phyloP scores from a whole-genome alignment of 805 yeast species.

The Ogataea methanolica region DNA sequence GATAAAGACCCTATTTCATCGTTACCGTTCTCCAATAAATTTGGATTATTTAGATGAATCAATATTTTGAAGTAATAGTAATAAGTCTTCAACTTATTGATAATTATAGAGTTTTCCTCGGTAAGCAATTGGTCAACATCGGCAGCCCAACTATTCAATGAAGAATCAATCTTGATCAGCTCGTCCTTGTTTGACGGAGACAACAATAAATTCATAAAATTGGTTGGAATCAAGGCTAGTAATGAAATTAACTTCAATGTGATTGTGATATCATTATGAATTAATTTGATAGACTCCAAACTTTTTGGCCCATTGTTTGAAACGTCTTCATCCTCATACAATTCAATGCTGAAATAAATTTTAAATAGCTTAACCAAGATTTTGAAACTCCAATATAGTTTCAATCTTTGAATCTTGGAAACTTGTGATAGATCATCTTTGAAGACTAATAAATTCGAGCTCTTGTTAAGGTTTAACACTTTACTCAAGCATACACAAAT shows the following conservation, averaged over 20 bases:
- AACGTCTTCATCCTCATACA: slow-evolving; percentile 11
- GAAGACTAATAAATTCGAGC: slow-evolving; percentile 8
- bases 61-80: slow-evolving; percentile 27
- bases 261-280: slow-evolving; percentile 30
- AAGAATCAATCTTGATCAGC: slow-evolving; percentile 15
- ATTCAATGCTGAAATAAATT: slow-evolving; percentile 23
- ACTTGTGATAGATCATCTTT: slow-evolving; percentile 13
- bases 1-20: no score
- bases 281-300: slow-evolving; percentile 30
- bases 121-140: slow-evolving; percentile 14
- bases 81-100: slow-evolving; percentile 26
- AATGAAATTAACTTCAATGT: slow-evolving; percentile 31
- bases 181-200: slow-evolving; percentile 10
- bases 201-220: slow-evolving; percentile 20
- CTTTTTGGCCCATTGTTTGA: slow-evolving; percentile 28
- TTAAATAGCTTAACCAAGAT: slow-evolving; percentile 29
- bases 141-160: slow-evolving; percentile 25
- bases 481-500: slow-evolving; percentile 35
- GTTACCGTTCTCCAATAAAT: slow-evolving; percentile 10
- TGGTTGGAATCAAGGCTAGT: slow-evolving; percentile 27
- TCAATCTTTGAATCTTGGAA: slow-evolving; percentile 31
- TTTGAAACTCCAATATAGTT: slow-evolving; percentile 40
- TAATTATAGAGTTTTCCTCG: slow-evolving; percentile 21
- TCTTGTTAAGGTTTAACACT: slow-evolving; percentile 39
- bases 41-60: slow-evolving; percentile 18